Evolutionary conservation across 768 basidiomycete genomes (phyloP), one percentile per base, ranked within the genome.

Genomic region (Roridomyces roridus): DNA sequence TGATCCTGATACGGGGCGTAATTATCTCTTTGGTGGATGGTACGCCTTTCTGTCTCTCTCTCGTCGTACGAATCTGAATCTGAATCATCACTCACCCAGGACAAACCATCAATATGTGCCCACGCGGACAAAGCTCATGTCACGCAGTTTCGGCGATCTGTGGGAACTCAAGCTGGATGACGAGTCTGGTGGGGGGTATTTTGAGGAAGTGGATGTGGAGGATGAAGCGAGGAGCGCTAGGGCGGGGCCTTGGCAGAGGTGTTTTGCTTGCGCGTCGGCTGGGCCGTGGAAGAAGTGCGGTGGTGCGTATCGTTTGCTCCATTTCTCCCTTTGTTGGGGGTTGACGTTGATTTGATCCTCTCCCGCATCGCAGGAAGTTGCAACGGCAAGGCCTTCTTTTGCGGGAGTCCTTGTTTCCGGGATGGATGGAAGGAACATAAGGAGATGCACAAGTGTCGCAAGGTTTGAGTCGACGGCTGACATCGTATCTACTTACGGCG

Each of bases 221-320:
- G 72, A 74, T 26, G 78, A 78, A 63, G 65, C 65, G 14, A 62
- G 74, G 35, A 72, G 69, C 3, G 75, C 73, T 39, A 64, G 65
- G 57, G 65, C 69, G 14, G 77, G 78, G 8, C 76, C 77, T 23
- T 78, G 75, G 75, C 70, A 74, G 62, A 50, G 73, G 12, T 80
- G 76, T 54, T 78, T 77, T 46, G 62, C 51, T 8, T 78, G 78
- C 56, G 76, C 70, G 18, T 67, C 65, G 24, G 69, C 71, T 18
- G 76, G 76, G 0, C 61, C 56, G 7, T 77, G 74, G 74, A 74
- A 71, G 64, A 78, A 74, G 53, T 79, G 79, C 53, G 71, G 72
- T 46, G 75, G 75, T 75, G 48, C n/a, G 69, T 66, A 15, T 41
- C 14, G 20, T 21, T 6, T 40, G 39, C 7, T 46, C 6, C 3